phyloP scores from a whole-genome alignment of 2,329 filamentous ascomycete species.

The Pyrenophora graminea region DNA sequence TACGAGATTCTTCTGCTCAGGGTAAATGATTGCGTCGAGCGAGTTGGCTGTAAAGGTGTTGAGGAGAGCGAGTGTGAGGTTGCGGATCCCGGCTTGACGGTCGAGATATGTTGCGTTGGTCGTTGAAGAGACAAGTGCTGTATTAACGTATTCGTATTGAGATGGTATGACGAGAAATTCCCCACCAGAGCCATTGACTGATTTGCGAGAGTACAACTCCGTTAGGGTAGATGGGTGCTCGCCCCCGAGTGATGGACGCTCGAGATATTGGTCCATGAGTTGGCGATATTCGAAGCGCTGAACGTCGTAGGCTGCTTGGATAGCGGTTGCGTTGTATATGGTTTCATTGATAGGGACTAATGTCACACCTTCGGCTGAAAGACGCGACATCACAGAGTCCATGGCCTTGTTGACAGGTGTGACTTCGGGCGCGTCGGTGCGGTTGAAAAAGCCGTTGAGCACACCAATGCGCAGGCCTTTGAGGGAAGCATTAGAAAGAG shows the following conservation, averaged over 20 bases:
- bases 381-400: slow-evolving; percentile 51
- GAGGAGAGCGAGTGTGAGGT: slow-evolving; percentile 58
- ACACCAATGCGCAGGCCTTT: slow-evolving; percentile 55
- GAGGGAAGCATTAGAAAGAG: slow-evolving; percentile 43
- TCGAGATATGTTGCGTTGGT: slow-evolving; percentile 55
- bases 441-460: slow-evolving; percentile 63
- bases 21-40: slow-evolving; percentile 66
- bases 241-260: slow-evolving; percentile 49
- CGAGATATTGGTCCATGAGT: slow-evolving; percentile 60
- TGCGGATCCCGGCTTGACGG: slow-evolving; percentile 55
- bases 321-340: slow-evolving; percentile 57
- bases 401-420: slow-evolving; percentile 62
- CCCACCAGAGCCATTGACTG: slow-evolving; percentile 39
- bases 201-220: slow-evolving; percentile 53
- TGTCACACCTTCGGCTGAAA: slow-evolving; percentile 54
- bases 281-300: slow-evolving; percentile 66
- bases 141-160: slow-evolving; percentile 61
- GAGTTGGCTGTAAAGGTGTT: slow-evolving; percentile 54
- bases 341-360: slow-evolving; percentile 56
- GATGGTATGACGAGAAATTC: slow-evolving; percentile 64
- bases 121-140: slow-evolving; percentile 57
- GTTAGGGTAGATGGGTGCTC: slow-evolving; percentile 52
- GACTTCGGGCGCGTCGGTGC: slow-evolving; percentile 57
- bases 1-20: slow-evolving; percentile 67
- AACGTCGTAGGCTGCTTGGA: slow-evolving; percentile 58